These are phyloP conservation scores for Penicillium antarcticum DNA, from an alignment of 495 filamentous ascomycete species.

Conservation along the genomic window DNA sequence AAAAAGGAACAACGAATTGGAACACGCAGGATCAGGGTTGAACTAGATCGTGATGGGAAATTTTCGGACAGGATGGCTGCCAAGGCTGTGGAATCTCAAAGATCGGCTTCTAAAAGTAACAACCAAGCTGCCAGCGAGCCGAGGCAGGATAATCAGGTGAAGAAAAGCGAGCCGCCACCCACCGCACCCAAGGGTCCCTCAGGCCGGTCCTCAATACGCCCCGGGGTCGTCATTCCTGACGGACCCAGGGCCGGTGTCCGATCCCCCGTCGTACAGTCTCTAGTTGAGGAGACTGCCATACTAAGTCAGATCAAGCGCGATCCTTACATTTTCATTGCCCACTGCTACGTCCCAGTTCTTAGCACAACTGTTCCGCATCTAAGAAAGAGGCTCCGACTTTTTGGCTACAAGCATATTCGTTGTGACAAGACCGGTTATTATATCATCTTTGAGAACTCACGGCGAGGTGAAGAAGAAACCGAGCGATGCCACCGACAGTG, in stretches of 20 bases:
- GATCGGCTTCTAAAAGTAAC: conserved; percentile 43
- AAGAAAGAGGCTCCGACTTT: conserved; percentile 78
- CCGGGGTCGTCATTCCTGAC: conserved; percentile 39
- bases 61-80: conserved; percentile 73
- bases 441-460: conserved; percentile 77
- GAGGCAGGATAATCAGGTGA: conserved; percentile 25
- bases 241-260: conserved; percentile 40
- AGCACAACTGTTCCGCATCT: conserved; percentile 78
- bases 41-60: conserved; percentile 82
- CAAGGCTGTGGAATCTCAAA: conserved; percentile 62
- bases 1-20: conserved; percentile 69
- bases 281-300: conserved; percentile 60
- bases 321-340: conserved; percentile 90
- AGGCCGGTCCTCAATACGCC: conserved; percentile 51
- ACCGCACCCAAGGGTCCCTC: conserved; percentile 86
- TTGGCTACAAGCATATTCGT: conserved; percentile 70
- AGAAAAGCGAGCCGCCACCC: conserved; percentile 65
- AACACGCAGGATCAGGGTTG: conserved; percentile 68
- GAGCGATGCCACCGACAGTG: conserved; percentile 69
- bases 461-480: conserved; percentile 72
- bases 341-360: conserved; percentile 84
- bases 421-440: conserved; percentile 86
- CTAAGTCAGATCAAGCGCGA: conserved; percentile 66
- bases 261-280: conserved; percentile 44
- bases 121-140: conserved; percentile 17